Evolutionary conservation across 108 stramenopile species (phyloP).

Genomic region (Pseudonitzschia multistriata): DNA sequence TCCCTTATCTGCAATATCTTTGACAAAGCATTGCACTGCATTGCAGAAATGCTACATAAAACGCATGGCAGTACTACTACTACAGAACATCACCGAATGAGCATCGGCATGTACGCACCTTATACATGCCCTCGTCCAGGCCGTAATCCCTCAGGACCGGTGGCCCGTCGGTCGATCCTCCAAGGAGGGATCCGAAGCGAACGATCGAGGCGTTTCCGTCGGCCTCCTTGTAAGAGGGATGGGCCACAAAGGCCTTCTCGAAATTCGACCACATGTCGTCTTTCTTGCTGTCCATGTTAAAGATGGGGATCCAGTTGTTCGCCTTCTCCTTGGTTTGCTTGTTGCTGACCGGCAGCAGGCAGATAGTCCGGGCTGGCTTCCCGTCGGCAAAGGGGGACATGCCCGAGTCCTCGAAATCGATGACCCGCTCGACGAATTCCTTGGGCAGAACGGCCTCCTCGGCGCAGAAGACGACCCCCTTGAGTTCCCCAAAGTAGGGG

Average conservation of each 20-base stretch:
- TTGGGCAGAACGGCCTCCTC: slow-evolving; percentile 38
- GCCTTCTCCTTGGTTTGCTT: slow-evolving; percentile 39
- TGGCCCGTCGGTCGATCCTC: slow-evolving; percentile 38
- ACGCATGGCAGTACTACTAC: too few species aligned
- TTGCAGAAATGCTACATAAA: too few species aligned
- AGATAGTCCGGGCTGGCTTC: slow-evolving; percentile 7
- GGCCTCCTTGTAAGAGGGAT: slow-evolving; percentile 3
- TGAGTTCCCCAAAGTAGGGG: slow-evolving; percentile 33
- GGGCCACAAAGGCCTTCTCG: slow-evolving; percentile 16
- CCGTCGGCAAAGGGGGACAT: slow-evolving; percentile 20
- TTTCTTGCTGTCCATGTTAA: slow-evolving; percentile 33
- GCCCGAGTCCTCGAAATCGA: slow-evolving; percentile 33
- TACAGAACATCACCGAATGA: too few species aligned
- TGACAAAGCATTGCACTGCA: too few species aligned
- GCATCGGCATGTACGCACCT: slow-evolving; percentile 21
- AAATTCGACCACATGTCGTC: slow-evolving; percentile 28
- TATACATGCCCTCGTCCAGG: slow-evolving; percentile 41
- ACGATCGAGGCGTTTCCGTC: slow-evolving; percentile 17
- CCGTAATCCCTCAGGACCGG: slow-evolving; percentile 21
- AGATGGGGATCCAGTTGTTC: slow-evolving; percentile 42
- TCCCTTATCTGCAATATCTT: too few species aligned
- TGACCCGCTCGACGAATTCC: slow-evolving; percentile 24
- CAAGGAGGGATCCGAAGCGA: slow-evolving; percentile 37
- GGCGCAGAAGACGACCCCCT: slow-evolving; percentile 40
- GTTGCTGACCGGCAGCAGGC: slow-evolving; percentile 28